These are phyloP conservation scores for Geotrichum candidum DNA, from an alignment of 1,139 yeast genomes.

Conservation along the genomic window DNA sequence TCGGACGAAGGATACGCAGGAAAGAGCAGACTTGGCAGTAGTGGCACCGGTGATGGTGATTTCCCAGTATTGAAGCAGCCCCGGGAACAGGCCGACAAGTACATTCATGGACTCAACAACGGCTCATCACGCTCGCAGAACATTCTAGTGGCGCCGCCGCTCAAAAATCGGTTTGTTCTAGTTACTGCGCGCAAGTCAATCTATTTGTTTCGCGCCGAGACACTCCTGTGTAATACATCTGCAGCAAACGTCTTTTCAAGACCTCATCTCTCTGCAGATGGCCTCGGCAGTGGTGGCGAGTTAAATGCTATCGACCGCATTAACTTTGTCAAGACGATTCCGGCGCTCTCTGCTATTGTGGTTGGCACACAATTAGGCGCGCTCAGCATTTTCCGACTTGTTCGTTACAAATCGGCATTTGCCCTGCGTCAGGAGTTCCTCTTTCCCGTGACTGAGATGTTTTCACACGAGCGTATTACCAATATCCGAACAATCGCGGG, in stretches of 20 bases:
- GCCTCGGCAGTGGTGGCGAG: neutral
- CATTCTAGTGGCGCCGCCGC: slow-evolving; percentile 5
- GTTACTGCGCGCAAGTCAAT: slow-evolving; percentile 35
- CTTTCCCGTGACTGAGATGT: slow-evolving; percentile 32
- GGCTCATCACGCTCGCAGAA: neutral
- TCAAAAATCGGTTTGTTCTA: slow-evolving; percentile 40
- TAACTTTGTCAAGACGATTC: slow-evolving; percentile 47
- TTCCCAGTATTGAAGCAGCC: neutral
- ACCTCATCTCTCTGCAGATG: slow-evolving; percentile 27
- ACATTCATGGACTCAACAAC: neutral
- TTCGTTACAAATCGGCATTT: slow-evolving; percentile 50
- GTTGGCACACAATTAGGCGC: slow-evolving; percentile 56
- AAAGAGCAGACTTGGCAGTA: neutral
- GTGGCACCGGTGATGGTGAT: neutral
- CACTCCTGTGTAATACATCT: slow-evolving; percentile 48
- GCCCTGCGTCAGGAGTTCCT: slow-evolving; percentile 58
- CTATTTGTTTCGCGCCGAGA: slow-evolving; percentile 44
- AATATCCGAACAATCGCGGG: neutral
- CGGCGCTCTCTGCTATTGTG: slow-evolving; percentile 49
- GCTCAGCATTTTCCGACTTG: slow-evolving; percentile 52
- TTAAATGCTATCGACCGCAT: slow-evolving; percentile 47
- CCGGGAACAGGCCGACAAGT: neutral
- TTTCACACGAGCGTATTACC: neutral
- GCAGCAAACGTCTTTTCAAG: slow-evolving; percentile 43
- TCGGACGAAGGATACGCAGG: neutral